Percentiles rank a stretch among this genome's conserved stretches.
phyloP scores from a whole-genome alignment of 345 rosid genomes.

The Aquilaria sinensis region DNA sequence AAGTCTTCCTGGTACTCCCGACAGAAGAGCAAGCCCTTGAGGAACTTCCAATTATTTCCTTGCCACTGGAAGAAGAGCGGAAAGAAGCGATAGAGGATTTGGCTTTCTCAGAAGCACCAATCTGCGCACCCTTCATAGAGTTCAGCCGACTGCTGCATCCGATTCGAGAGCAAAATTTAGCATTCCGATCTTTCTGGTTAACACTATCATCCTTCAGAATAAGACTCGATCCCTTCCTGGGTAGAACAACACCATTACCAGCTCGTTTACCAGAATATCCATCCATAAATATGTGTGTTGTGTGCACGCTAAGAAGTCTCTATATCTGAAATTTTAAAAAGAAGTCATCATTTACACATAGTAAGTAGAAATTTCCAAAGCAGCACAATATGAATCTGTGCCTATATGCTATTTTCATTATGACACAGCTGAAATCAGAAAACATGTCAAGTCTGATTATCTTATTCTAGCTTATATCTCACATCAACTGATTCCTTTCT shows the following conservation, averaged over 20 bases:
- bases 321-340: conserved; percentile 26
- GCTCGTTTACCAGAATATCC: conserved; percentile 64
- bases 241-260: conserved; percentile 31
- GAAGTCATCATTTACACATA: not conserved
- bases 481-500: too few relatives aligned
- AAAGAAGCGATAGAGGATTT: conserved; percentile 47
- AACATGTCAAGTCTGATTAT: not conserved
- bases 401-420: not conserved
- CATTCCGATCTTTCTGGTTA: conserved; percentile 44
- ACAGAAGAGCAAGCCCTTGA: conserved; percentile 37
- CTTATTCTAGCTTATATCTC: not conserved
- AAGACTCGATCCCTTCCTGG: conserved; percentile 48
- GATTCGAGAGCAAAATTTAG: conserved; percentile 52
- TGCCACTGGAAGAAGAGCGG: conserved; percentile 45
- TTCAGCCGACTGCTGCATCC: conserved; percentile 61
- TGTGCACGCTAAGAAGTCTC: conserved; percentile 1
- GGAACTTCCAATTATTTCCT: conserved; percentile 66
- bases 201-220: conserved; percentile 64
- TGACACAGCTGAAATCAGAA: not conserved
- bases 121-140: conserved; percentile 38
- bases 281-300: conserved; percentile 77
- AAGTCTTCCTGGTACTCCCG: conserved; percentile 30
- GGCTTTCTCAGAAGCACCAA: conserved; percentile 41
- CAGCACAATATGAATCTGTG: too few relatives aligned
- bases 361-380: not conserved